A percentile compares a stretch with the other conserved stretches of the same genome.
phyloP scores from a whole-genome alignment of 2,329 filamentous ascomycete species.

The Calonectria pseudoturangicola region DNA sequence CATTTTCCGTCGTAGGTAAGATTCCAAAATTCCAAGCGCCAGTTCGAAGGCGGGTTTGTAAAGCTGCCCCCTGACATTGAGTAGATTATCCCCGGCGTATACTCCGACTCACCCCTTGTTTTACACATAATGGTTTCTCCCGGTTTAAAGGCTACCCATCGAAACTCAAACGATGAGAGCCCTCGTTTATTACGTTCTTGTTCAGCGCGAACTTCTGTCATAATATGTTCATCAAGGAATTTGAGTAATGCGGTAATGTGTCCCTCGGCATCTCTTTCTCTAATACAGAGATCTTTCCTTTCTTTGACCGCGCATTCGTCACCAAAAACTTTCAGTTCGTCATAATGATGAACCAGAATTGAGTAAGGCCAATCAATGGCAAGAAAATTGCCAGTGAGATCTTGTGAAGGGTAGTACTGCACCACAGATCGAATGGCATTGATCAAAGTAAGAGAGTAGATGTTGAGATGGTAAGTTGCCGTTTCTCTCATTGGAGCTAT shows the following conservation, averaged over 20 bases:
- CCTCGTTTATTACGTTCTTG: slow-evolving; percentile 18
- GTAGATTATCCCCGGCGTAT: neutral
- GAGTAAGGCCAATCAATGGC: neutral
- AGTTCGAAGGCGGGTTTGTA: neutral
- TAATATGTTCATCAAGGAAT: neutral
- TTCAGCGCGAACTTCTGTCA: neutral
- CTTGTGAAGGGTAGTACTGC: neutral
- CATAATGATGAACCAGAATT: neutral
- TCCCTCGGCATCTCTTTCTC: neutral
- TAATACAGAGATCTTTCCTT: neutral
- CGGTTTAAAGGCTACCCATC: neutral
- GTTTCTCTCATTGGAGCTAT: neutral
- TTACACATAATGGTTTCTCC: neutral
- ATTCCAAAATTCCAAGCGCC: neutral
- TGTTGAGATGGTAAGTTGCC: neutral
- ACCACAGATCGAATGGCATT: neutral
- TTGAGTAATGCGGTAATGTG: neutral
- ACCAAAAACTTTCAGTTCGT: neutral
- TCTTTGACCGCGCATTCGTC: neutral
- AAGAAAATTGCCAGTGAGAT: neutral
- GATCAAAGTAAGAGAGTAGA: neutral
- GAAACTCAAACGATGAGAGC: neutral
- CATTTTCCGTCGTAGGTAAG: neutral
- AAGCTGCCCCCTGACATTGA: neutral
- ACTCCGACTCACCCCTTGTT: neutral